Evolutionary conservation across 176 grass and related monocot species (phyloP).

Genomic region (Hsuehochloa calcarea): DNA sequence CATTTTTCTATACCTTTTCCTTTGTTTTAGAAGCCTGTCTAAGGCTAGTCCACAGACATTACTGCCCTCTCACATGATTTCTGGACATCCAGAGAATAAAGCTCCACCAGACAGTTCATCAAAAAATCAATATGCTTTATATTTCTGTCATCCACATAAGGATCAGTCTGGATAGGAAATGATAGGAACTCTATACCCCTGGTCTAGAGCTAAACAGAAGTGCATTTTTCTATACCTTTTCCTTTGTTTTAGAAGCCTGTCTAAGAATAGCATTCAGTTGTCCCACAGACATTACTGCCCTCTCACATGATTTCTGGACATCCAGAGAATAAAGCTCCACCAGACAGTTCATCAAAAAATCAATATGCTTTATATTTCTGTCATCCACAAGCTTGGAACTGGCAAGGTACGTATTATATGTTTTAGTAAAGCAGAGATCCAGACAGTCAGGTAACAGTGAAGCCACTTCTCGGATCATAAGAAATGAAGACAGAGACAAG

Average conservation of each 20-base stretch:
- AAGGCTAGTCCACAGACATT: slow-evolving; percentile 65
- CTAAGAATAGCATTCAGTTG: slow-evolving; percentile 67
- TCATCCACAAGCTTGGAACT: slow-evolving; percentile 70
- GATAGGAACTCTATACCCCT: neutral
- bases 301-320: slow-evolving; percentile 66
- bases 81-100: slow-evolving; percentile 82
- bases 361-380: slow-evolving; percentile 55
- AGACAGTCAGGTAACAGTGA: slow-evolving; percentile 62
- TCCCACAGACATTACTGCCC: slow-evolving; percentile 55
- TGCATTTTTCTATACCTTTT: slow-evolving; percentile 49
- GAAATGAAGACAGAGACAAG: slow-evolving; percentile 68
- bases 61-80: slow-evolving; percentile 59
- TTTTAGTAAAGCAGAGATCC: slow-evolving; percentile 65
- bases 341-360: slow-evolving; percentile 65
- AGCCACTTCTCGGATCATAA: slow-evolving; percentile 67
- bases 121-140: slow-evolving; percentile 67
- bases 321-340: slow-evolving; percentile 85
- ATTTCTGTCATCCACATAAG: slow-evolving; percentile 64
- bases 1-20: slow-evolving; percentile 53
- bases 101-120: slow-evolving; percentile 57
- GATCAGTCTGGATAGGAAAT: no score
- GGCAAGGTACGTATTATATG: slow-evolving; percentile 71
- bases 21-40: slow-evolving; percentile 65
- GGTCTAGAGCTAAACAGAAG: neutral
- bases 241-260: slow-evolving; percentile 64